Base-by-base conservation (phyloP, 1,284 basidiomycete species). In the Ganoderma meredithae region DNA sequence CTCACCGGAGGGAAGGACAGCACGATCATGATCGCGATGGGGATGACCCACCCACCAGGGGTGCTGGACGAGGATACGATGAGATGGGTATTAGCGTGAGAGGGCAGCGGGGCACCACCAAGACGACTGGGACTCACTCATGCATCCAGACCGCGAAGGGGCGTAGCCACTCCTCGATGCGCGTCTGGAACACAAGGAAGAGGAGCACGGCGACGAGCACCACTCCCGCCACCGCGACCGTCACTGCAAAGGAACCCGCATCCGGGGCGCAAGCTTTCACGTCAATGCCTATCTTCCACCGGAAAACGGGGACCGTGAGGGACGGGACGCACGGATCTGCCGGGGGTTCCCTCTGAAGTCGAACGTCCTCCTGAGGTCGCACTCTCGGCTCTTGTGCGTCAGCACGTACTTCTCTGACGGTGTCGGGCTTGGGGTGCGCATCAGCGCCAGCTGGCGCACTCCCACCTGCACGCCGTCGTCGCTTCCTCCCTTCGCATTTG, bases 21-120 rank as follows among this genome's bases (percentile, higher is more conserved):
- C 69, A 95, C 82, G 75, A 95, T 90, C 41, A 94, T 82, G 63
- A 95, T 83, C 47, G 82, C 93, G 56, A 96, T 94, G 1, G 95
- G 95, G 49, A 97, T 94, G n/a, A 91, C 78, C 90, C 90, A 97
- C 19, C 95, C 95, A 39, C 71, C 77, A 2, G 76, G 76, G 7
- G 79, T 72, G 43, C 71, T 72, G 40, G 1, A 6, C 17, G 13
- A 6, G 22, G 19, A 47, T 15, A 31, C 17, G 8, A 9, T 27
- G 17, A n/a, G 4, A 39, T 31, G 36, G 9, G 36, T 39, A 44
- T 5, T 19, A 44, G 43, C 43, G 19, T n/a, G 19, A 9, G 6
- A n/a, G 8, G 43, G 13, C 17, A 19, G 43, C 5, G 0, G 43
- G 19, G 13, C 22, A 31, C 19, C 19, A 41, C 31, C 31, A 2